Conservation (phyloP, 495 filamentous ascomycete genomes). For the Xylaria longipes region DNA sequence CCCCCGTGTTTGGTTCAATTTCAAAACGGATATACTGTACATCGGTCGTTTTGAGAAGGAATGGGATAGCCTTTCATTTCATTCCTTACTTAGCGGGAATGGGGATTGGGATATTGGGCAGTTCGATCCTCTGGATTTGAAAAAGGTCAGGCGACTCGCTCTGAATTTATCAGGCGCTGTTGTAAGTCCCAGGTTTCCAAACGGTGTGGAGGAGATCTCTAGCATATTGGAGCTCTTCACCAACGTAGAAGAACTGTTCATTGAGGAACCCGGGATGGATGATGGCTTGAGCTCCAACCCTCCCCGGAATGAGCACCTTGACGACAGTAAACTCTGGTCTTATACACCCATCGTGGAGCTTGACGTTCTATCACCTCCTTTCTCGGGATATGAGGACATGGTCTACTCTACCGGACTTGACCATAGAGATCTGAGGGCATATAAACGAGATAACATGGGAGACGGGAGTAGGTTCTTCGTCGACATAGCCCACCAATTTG, state of each 20-base stretch:
- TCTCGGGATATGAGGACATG: not conserved
- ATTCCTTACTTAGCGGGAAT: slow-evolving; percentile 8
- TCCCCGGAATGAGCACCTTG: not conserved
- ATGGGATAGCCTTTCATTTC: not conserved
- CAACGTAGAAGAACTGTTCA: slow-evolving; percentile 8
- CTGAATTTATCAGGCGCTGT: not conserved
- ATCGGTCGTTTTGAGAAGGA: not conserved
- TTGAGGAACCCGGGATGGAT: not conserved
- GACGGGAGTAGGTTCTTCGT: not conserved
- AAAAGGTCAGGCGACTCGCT: slow-evolving; percentile 13
- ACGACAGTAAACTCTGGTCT: slow-evolving; percentile 3
- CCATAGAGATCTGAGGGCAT: not conserved
- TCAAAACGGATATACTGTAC: slow-evolving; percentile 25
- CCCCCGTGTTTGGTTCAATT: slow-evolving; percentile 29
- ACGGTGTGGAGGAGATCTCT: not conserved
- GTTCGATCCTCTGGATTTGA: slow-evolving; percentile 11
- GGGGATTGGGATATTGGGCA: slow-evolving; percentile 15
- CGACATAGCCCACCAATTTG: not conserved
- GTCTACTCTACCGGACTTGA: not conserved
- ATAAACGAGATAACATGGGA: slow-evolving; percentile 9
- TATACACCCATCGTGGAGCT: not conserved
- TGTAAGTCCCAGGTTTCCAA: not conserved
- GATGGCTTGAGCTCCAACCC: no score
- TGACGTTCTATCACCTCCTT: not conserved
- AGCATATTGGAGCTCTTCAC: slow-evolving; percentile 2